phyloP scores from a whole-genome alignment of 257 asterid species.

The Penstemon barbatus region DNA sequence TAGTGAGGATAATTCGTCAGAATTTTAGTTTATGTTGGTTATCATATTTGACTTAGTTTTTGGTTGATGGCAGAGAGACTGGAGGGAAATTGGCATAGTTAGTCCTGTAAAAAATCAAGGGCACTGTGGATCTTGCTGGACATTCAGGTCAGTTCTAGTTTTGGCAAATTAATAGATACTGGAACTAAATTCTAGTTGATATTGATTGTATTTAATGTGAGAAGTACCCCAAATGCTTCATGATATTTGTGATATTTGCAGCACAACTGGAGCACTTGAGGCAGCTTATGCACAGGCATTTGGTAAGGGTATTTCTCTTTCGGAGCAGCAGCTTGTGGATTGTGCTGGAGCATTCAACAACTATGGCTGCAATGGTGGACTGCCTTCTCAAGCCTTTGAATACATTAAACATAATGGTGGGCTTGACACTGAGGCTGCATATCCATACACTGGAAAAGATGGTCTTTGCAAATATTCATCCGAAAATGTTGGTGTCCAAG shows the following conservation, averaged over 20 bases:
- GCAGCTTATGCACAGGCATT: conserved; percentile 90
- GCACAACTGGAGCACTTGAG: conserved; percentile 97
- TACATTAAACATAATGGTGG: conserved; percentile 91
- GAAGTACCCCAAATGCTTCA: not conserved
- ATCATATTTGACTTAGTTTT: conserved; percentile 21
- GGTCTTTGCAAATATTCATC: conserved; percentile 74
- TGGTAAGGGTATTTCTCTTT: conserved; percentile 71
- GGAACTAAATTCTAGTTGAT: not conserved
- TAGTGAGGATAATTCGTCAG: conserved; percentile 4
- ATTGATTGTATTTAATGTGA: not conserved
- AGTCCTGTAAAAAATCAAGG: conserved; percentile 91
- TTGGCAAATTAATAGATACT: conserved; percentile 1
- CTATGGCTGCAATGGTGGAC: conserved; percentile 90
- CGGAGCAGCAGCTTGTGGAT: conserved; percentile 99
- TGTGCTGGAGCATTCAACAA: conserved; percentile 94
- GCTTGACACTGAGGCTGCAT: conserved; percentile 80
- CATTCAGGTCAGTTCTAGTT: conserved; percentile 69
- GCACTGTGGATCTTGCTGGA: conserved; percentile 96
- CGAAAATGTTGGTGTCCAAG: conserved; percentile 65
- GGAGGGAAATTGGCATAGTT: conserved; percentile 90
- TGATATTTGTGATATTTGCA: conserved; percentile 32
- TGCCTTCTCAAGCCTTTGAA: conserved; percentile 98
- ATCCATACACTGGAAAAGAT: conserved; percentile 74
- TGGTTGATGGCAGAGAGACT: conserved; percentile 63
- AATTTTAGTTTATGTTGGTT: not conserved